Evolutionary conservation across 1,139 yeast genomes (phyloP).

Genomic region (Pneumocystis sp.): DNA sequence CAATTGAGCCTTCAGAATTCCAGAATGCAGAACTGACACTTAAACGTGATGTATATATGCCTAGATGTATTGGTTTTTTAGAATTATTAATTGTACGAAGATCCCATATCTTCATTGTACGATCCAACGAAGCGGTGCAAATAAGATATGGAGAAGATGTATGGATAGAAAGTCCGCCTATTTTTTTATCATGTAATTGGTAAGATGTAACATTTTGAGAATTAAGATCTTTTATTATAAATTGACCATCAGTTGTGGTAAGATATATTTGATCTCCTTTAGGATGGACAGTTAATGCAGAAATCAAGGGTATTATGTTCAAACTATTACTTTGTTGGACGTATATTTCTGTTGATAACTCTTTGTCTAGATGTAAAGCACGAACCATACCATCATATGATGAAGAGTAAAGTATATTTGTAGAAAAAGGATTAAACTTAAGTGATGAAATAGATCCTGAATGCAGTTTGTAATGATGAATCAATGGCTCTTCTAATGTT

Average conservation of each 20-base stretch:
- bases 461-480: slow-evolving; percentile 57
- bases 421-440: slow-evolving; percentile 35
- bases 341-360: slow-evolving; percentile 42
- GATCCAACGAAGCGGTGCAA: slow-evolving; percentile 77
- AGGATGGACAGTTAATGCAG: slow-evolving; percentile 32
- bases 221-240: not conserved
- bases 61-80: slow-evolving; percentile 34
- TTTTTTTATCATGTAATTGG: slow-evolving; percentile 72
- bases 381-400: slow-evolving; percentile 84
- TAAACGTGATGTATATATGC: slow-evolving; percentile 54
- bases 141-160: slow-evolving; percentile 46
- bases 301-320: slow-evolving; percentile 35
- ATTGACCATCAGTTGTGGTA: slow-evolving; percentile 58
- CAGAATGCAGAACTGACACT: slow-evolving; percentile 80
- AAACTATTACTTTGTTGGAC: slow-evolving; percentile 36
- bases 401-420: slow-evolving; percentile 46
- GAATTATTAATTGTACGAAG: slow-evolving; percentile 39
- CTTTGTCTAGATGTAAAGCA: slow-evolving; percentile 47
- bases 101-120: slow-evolving; percentile 79
- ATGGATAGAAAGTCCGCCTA: slow-evolving; percentile 72
- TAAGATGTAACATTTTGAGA: slow-evolving; percentile 44
- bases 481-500: slow-evolving; percentile 37
- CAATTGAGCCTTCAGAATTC: slow-evolving; percentile 60
- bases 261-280: slow-evolving; percentile 46
- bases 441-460: slow-evolving; percentile 58